Evolutionary conservation across 1,139 yeast genomes (phyloP).

Genomic region (Nakaseomyces bracarensis): DNA sequence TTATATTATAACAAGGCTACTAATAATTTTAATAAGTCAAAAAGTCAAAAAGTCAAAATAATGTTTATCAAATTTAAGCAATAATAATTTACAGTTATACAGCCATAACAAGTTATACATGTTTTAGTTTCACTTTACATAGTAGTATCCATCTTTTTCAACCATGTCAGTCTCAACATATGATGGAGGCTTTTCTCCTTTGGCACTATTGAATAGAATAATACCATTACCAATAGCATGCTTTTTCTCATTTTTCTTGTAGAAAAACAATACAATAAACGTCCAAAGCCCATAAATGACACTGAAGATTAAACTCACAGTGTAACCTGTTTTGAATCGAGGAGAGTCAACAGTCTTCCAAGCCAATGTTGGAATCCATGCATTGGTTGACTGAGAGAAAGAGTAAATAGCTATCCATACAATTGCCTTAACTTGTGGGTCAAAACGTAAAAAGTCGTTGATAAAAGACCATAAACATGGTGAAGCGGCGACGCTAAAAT

Average conservation of each 20-base stretch:
- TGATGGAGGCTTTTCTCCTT: conserved; percentile 29
- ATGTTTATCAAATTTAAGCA: too few species aligned
- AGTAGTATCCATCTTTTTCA: conserved; percentile 27
- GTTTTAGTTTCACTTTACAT: conserved; percentile 12
- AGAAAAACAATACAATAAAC: conserved; percentile 46
- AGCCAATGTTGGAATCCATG: conserved; percentile 37
- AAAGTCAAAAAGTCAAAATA: too few species aligned
- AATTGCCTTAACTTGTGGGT: conserved; percentile 34
- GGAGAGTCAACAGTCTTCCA: conserved; percentile 54
- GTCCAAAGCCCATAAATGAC: conserved; percentile 48
- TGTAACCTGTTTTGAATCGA: conserved; percentile 43
- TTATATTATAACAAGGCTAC: too few species aligned
- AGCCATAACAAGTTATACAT: too few species aligned
- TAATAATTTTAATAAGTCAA: too few species aligned
- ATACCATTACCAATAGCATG: conserved; percentile 50
- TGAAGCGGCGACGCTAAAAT: conserved; percentile 33
- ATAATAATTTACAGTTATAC: too few species aligned
- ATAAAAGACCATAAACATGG: conserved; percentile 35
- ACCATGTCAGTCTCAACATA: conserved; percentile 26
- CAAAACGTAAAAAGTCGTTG: conserved; percentile 34
- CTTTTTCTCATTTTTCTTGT: conserved; percentile 49
- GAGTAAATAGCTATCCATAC: conserved; percentile 34
- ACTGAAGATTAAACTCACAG: conserved; percentile 46
- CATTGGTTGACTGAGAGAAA: conserved; percentile 32
- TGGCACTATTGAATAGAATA: conserved; percentile 30